phyloP scores from a whole-genome alignment of 2,329 filamentous ascomycete genomes.

The Sporothrix mexicana region DNA sequence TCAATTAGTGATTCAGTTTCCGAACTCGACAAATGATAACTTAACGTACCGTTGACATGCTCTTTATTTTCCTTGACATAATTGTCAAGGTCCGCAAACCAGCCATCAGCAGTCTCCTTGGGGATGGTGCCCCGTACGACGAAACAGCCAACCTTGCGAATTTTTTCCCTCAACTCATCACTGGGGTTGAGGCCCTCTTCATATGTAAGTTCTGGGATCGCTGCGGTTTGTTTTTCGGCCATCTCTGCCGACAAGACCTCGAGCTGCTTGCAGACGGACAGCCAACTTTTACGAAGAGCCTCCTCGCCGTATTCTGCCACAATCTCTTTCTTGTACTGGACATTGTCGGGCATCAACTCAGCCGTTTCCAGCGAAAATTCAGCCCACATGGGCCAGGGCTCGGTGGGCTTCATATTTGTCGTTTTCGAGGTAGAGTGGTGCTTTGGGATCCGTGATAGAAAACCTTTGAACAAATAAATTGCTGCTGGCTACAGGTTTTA shows the following conservation, averaged over 20 bases:
- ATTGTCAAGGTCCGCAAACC: slow-evolving; percentile 44
- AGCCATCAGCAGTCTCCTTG: slow-evolving; percentile 38
- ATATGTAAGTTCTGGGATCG: slow-evolving; percentile 39
- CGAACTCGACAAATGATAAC: slow-evolving; percentile 9
- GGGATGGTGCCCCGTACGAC: slow-evolving; percentile 39
- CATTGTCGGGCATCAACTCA: not conserved
- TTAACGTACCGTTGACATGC: not conserved
- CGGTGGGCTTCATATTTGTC: not conserved
- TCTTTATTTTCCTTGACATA: slow-evolving; percentile 46
- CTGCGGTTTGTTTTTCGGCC: slow-evolving; percentile 42
- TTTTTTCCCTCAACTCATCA: not conserved
- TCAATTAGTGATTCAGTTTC: slow-evolving; percentile 36
- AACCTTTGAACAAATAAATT: too few species aligned
- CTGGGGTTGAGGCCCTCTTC: slow-evolving; percentile 7
- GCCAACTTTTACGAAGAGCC: slow-evolving; percentile 47
- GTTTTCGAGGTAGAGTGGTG: too few species aligned
- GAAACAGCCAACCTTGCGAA: slow-evolving; percentile 34
- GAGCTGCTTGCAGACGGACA: slow-evolving; percentile 48
- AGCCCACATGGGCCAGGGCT: slow-evolving; percentile 18
- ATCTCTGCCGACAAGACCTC: slow-evolving; percentile 48
- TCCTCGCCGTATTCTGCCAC: slow-evolving; percentile 47
- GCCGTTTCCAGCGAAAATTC: slow-evolving; percentile 8
- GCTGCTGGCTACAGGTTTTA: too few species aligned
- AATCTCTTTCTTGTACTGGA: slow-evolving; percentile 44
- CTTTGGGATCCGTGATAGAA: too few species aligned